A percentile compares a stretch with the other conserved stretches of the same genome.
Conservation (phyloP, 176 grass and related monocot genomes). For the Aegilops sharonensis region DNA sequence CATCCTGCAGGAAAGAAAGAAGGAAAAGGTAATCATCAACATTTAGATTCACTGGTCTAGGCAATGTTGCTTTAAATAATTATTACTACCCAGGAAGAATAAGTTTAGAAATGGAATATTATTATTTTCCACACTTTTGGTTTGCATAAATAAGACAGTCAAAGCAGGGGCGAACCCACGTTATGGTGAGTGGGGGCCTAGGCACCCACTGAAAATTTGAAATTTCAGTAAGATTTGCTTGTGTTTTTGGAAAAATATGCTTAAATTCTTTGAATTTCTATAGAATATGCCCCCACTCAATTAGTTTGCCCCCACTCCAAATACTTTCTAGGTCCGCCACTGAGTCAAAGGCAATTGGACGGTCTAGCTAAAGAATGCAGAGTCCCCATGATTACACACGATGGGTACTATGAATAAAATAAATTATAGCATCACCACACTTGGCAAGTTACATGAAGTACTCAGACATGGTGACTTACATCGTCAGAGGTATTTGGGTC, state of each 20-base stretch:
- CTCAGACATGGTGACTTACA: slow-evolving; percentile 36
- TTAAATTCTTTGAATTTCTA: too few relatives aligned
- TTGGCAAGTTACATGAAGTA: neutral
- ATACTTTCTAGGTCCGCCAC: too few relatives aligned
- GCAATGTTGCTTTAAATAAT: neutral
- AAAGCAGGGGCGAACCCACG: too few relatives aligned
- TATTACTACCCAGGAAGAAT: neutral
- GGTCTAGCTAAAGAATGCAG: neutral
- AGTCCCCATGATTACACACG: neutral
- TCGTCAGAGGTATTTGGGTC: slow-evolving; percentile 82
- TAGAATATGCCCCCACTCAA: too few relatives aligned
- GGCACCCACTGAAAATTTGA: too few relatives aligned
- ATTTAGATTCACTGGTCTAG: neutral
- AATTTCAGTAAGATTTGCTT: too few relatives aligned
- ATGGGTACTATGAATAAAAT: too few relatives aligned
- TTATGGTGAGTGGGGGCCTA: too few relatives aligned
- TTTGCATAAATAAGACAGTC: neutral
- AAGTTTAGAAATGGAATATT: neutral
- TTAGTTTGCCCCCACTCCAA: too few relatives aligned
- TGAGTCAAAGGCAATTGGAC: neutral
- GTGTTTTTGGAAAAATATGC: too few relatives aligned
- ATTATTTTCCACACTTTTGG: neutral
- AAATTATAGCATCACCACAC: neutral
- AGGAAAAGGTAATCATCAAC: neutral
- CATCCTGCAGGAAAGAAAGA: slow-evolving; percentile 56